Evolutionary conservation across 768 basidiomycete genomes (phyloP).

Genomic region (Paxillus rubicundulus): DNA sequence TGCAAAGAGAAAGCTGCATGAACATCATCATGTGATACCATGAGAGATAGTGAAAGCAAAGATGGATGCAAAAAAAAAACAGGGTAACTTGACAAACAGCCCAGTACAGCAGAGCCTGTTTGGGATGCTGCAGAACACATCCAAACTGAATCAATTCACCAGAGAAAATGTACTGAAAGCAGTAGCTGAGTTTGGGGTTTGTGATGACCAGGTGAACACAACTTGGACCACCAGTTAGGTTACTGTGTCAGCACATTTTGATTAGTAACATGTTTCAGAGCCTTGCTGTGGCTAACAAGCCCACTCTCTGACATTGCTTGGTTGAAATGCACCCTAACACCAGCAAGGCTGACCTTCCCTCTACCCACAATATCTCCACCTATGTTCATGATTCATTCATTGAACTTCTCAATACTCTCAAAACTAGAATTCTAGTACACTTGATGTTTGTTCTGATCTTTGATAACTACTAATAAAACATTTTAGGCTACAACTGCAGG

Average conservation of each 20-base stretch:
- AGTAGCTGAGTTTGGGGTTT: conserved; percentile 13
- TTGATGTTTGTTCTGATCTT: no score
- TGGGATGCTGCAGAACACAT: not conserved
- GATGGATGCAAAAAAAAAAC: not conserved
- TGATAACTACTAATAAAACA: no score
- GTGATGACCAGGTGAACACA: conserved; percentile 16
- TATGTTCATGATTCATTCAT: conserved; percentile 19
- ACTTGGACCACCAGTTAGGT: no score
- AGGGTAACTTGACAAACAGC: not conserved
- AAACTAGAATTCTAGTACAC: not conserved
- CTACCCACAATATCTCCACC: conserved; percentile 9
- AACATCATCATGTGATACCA: not conserved
- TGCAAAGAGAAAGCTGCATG: not conserved
- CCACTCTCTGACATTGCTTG: conserved; percentile 13
- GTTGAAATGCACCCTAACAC: conserved; percentile 18
- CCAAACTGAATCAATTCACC: conserved; percentile 6
- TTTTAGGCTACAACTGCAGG: conserved; percentile 8
- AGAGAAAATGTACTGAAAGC: conserved; percentile 7
- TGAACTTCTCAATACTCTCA: not conserved
- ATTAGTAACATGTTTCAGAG: conserved; percentile 1
- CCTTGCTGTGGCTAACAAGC: conserved; percentile 11
- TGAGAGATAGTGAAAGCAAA: not conserved
- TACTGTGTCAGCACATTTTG: not conserved
- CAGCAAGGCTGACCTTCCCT: conserved; percentile 11
- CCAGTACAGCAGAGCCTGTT: not conserved